These are phyloP conservation scores for Exophiala sp. DNA, from an alignment of 2,329 filamentous ascomycete genomes.

Conservation along the genomic window DNA sequence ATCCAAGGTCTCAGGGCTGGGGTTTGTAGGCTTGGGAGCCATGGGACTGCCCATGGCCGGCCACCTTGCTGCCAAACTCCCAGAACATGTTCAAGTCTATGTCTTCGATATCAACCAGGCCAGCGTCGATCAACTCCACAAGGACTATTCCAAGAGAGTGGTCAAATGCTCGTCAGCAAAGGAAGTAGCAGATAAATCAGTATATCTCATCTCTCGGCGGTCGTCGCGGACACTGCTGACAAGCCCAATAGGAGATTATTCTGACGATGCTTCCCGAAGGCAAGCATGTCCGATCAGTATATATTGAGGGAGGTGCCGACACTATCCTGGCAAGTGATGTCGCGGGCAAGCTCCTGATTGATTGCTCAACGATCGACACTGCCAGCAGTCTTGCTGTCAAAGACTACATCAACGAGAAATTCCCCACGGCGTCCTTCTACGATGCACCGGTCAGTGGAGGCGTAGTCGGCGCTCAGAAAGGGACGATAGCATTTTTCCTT, in stretches of 20 bases:
- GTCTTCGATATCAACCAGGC: slow-evolving; percentile 49
- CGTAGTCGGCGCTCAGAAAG: slow-evolving; percentile 50
- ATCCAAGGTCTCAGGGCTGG: slow-evolving; percentile 21
- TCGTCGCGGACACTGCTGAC: slow-evolving; percentile 3
- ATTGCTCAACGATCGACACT: slow-evolving; percentile 56
- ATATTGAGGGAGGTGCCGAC: slow-evolving; percentile 44
- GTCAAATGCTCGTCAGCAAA: slow-evolving; percentile 42
- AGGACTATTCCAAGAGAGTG: slow-evolving; percentile 39
- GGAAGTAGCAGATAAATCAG: slow-evolving; percentile 50
- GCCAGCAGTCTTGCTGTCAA: slow-evolving; percentile 36
- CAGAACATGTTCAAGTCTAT: slow-evolving; percentile 42
- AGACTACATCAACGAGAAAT: slow-evolving; percentile 18
- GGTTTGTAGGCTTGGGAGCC: slow-evolving; percentile 55
- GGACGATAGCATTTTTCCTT: slow-evolving; percentile 55
- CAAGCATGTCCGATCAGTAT: slow-evolving; percentile 38
- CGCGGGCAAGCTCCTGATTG: slow-evolving; percentile 49
- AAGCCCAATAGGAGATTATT: slow-evolving; percentile 32
- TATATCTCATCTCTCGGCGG: slow-evolving; percentile 31
- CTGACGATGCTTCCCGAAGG: slow-evolving; percentile 37
- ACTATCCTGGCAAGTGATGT: slow-evolving; percentile 39
- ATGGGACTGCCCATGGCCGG: slow-evolving; percentile 55
- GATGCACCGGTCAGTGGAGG: slow-evolving; percentile 55
- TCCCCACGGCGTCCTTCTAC: slow-evolving; percentile 44
- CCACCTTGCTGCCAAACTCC: slow-evolving; percentile 49
- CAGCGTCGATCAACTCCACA: slow-evolving; percentile 42